phyloP scores from a whole-genome alignment of 2,329 filamentous ascomycete species.

The Pseudohalonectria lignicola region DNA sequence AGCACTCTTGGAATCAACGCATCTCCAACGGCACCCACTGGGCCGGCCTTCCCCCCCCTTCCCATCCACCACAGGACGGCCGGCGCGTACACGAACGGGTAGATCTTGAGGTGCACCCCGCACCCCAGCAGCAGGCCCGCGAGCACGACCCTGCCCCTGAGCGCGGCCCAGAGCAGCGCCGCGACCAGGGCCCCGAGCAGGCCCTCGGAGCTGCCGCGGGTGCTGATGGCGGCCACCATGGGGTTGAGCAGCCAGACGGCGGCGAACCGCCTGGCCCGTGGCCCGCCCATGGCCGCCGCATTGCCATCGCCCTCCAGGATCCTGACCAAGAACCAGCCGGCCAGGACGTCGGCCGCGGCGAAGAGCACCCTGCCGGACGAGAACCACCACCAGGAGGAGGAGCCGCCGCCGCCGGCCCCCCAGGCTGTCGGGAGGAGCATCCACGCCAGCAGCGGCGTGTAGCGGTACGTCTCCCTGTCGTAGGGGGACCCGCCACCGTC shows the following conservation, averaged over 20 bases:
- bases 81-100: slow-evolving; percentile 89
- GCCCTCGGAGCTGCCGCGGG: slow-evolving; percentile 86
- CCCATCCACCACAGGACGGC: slow-evolving; percentile 77
- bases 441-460: slow-evolving; percentile 91
- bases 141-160: slow-evolving; percentile 48
- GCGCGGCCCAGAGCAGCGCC: slow-evolving; percentile 71
- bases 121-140: slow-evolving; percentile 71
- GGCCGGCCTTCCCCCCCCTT: slow-evolving; percentile 32
- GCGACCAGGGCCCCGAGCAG: slow-evolving; percentile 77
- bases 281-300: slow-evolving; percentile 16
- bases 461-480: slow-evolving; percentile 85
- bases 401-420: slow-evolving; percentile 24
- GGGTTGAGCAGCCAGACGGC: slow-evolving; percentile 92
- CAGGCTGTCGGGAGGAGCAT: slow-evolving; percentile 70
- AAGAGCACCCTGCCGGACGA: slow-evolving; percentile 84
- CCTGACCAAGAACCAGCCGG: slow-evolving; percentile 63
- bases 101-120: slow-evolving; percentile 95
- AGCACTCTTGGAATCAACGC: too few relatives aligned
- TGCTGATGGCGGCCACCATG: slow-evolving; percentile 97
- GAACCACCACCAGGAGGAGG: slow-evolving; percentile 40
- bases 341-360: slow-evolving; percentile 69
- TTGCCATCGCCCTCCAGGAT: slow-evolving; percentile 23
- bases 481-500: slow-evolving; percentile 58
- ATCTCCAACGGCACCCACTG: too few relatives aligned
- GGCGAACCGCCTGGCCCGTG: slow-evolving; percentile 61